Evolutionary conservation across 108 stramenopile species (phyloP), one percentile per base, ranked within the genome.

Genomic region (Cyclotella choctawhatcheeana): DNA sequence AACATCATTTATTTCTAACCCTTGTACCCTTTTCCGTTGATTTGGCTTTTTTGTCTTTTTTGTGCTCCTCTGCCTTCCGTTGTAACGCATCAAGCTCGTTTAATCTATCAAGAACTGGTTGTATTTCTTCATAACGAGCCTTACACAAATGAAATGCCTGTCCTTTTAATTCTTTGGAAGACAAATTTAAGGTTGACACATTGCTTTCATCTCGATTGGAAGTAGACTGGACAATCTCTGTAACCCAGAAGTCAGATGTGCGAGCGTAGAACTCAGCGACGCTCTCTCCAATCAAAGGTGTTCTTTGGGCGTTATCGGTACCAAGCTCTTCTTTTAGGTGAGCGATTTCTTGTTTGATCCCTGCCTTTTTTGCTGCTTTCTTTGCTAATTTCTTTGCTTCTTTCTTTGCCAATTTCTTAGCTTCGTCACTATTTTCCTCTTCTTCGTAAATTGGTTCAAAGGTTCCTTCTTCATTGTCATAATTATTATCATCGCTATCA

Each of bases 231-330:
- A 55, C 64, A 1, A 83, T 86, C 64, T 82, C 64, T 5, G 37
- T 62, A 33, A 82, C 88, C 91, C 92, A 96, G 60, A 84, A 86
- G 22, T 82, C 71, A 8, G 79, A 68, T n/a, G 92, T 91, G 48
- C 95, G 70, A 5, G 93, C 53, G 79, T 93, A 96, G 68, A 92
- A 96, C 27, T 96, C 93, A 31, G 91, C 90, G 24, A 93, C 64
- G 20, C 70, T 50, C 74, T 96, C 95, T 33, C 82, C 89, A 22
- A 67, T 64, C 13, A 71, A 25, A 2, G 95, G 91, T 14, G 89
- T 94, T 20, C 81, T 77, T 59, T 79, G 84, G 18, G 67, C 67
- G 32, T 86, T 58, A 25, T 81, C 80, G 17, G 65, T 48, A 14
- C 73, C 80, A 17, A 88, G 74, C 61, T 88, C 67, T 32, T 84